Evolutionary conservation across 805 yeast genomes (phyloP).

Genomic region (Saturnispora saitoi): DNA sequence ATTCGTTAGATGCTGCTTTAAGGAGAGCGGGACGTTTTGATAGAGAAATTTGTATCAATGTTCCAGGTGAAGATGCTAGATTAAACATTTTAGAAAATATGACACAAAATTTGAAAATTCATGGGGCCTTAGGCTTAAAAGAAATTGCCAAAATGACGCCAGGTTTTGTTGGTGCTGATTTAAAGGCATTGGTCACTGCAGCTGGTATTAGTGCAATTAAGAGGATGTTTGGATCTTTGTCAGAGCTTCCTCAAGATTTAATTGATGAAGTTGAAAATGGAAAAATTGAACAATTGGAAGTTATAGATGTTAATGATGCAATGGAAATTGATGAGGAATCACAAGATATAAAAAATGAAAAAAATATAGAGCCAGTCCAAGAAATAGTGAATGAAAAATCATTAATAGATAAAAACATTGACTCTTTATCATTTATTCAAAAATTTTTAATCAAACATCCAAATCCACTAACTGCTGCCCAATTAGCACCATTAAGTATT

Average conservation of each 20-base stretch:
- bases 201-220: constrained; percentile 94
- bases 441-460: constrained; percentile 69
- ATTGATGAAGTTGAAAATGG: constrained; percentile 21
- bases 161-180: constrained; percentile 96
- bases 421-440: constrained; percentile 51
- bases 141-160: constrained; percentile 88
- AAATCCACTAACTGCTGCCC: constrained; percentile 64
- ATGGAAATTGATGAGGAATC: constrained; percentile 4
- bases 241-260: constrained; percentile 24
- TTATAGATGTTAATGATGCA: constrained; percentile 4
- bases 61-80: constrained; percentile 85
- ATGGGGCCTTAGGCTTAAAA: constrained; percentile 60
- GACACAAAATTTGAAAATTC: constrained; percentile 57
- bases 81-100: constrained; percentile 66
- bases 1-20: constrained; percentile 86
- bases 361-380: not conserved
- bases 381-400: not conserved
- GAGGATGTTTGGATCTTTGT: constrained; percentile 66
- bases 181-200: constrained; percentile 87
- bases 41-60: constrained; percentile 85
- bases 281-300: constrained; percentile 8
- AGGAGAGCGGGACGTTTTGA: constrained; percentile 97
- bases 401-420: constrained; percentile 3
- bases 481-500: constrained; percentile 68
- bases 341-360: constrained; percentile 18